A percentile compares a stretch with the other conserved stretches of the same genome.
phyloP scores from a whole-genome alignment of 129 eudicot species.

The Flaveria trinervia region DNA sequence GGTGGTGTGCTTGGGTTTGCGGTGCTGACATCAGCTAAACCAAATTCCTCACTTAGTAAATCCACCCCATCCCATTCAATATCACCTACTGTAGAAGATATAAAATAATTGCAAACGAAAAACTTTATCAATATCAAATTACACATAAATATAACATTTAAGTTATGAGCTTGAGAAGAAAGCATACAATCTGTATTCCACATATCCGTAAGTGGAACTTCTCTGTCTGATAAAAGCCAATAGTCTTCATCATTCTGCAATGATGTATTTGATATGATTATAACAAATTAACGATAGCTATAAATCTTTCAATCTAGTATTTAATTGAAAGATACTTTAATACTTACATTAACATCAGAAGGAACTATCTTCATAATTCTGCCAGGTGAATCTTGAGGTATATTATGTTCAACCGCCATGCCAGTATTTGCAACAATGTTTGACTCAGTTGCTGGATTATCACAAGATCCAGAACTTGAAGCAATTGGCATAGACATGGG shows the following conservation, averaged over 20 bases:
- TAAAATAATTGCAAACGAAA: slow-evolving; percentile 34
- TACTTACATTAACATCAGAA: slow-evolving; percentile 73
- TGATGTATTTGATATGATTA: background rate
- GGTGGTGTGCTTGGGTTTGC: slow-evolving; percentile 58
- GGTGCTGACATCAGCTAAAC: slow-evolving; percentile 51
- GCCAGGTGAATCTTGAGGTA: slow-evolving; percentile 57
- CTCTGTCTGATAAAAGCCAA: slow-evolving; percentile 83
- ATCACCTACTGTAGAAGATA: slow-evolving; percentile 42
- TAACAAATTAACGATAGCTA: background rate
- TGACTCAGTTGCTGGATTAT: slow-evolving; percentile 43
- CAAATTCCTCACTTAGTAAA: slow-evolving; percentile 59
- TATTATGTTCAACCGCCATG: slow-evolving; percentile 41
- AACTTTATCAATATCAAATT: background rate
- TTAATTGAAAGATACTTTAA: slow-evolving; percentile 1
- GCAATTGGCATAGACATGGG: slow-evolving; percentile 49
- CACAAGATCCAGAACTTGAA: slow-evolving; percentile 59
- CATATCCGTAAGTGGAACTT: slow-evolving; percentile 75
- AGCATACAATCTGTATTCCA: slow-evolving; percentile 86
- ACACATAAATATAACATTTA: background rate
- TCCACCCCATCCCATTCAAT: slow-evolving; percentile 59
- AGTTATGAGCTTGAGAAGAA: background rate
- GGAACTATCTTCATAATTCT: slow-evolving; percentile 81
- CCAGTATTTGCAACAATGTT: slow-evolving; percentile 27
- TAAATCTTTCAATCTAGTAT: background rate
- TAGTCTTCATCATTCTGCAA: slow-evolving; percentile 83